Evolutionary conservation across 148 eudicot species (phyloP).

Genomic region (Dianthus caryophyllus): DNA sequence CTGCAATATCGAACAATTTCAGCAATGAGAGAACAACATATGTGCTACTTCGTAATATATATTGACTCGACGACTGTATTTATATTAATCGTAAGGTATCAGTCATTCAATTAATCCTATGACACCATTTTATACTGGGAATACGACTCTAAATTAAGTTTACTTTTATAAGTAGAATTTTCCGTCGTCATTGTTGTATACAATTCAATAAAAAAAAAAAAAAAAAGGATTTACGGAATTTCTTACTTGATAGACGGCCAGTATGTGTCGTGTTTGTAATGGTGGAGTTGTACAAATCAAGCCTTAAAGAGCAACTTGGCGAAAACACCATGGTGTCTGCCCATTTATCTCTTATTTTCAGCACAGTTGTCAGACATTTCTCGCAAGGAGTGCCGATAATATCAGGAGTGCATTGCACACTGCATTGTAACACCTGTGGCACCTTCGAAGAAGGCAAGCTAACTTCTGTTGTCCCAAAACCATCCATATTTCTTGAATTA

Average conservation of each 20-base stretch:
- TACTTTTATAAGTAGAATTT: too few species aligned
- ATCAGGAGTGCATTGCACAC: slow-evolving; percentile 25
- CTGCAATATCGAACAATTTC: too few species aligned
- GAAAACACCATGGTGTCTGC: slow-evolving; percentile 12
- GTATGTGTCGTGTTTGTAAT: neutral
- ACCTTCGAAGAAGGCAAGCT: neutral
- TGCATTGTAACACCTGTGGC: neutral
- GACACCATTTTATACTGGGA: too few species aligned
- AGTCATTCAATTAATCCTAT: too few species aligned
- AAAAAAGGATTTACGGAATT: neutral
- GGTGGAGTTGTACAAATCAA: neutral
- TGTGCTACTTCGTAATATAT: too few species aligned
- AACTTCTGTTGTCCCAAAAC: slow-evolving; percentile 6
- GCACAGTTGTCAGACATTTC: slow-evolving; percentile 1
- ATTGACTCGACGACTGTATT: too few species aligned
- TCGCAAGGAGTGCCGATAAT: slow-evolving; percentile 15
- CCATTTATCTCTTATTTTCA: slow-evolving; percentile 14
- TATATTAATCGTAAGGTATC: too few species aligned
- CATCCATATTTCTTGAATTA: neutral
- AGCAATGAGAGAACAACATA: too few species aligned
- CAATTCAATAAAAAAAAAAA: neutral
- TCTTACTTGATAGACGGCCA: neutral
- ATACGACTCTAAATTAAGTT: too few species aligned
- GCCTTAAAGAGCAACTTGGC: slow-evolving; percentile 10
- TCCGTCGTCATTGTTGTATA: too few species aligned